Conservation (phyloP, 257 asterid species). For the Solanum bulbocastanum region DNA sequence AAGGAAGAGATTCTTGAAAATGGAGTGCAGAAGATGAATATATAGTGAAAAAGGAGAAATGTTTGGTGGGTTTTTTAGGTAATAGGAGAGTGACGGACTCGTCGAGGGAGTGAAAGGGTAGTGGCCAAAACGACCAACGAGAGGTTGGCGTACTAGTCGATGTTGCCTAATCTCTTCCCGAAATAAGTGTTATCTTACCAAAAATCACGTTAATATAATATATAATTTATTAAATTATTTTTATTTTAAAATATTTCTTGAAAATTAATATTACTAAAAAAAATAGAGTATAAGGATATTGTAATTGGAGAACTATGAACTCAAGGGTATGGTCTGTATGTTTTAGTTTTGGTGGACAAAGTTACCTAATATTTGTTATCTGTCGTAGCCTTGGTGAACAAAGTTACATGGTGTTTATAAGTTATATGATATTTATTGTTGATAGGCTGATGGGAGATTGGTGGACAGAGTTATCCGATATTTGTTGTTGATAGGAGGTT, state of each 20-base stretch:
- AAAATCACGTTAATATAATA: no score
- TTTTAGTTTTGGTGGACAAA: no score
- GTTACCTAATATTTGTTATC: no score
- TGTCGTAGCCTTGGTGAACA: no score
- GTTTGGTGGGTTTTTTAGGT: not conserved
- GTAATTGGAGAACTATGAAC: no score
- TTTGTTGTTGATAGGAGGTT: not conserved
- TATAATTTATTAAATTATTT: no score
- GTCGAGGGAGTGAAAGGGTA: conserved; percentile 50
- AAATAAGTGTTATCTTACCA: no score
- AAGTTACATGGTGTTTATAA: no score
- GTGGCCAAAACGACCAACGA: conserved; percentile 21
- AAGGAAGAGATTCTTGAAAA: not conserved
- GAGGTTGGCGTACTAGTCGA: conserved; percentile 15
- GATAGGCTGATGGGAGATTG: no score
- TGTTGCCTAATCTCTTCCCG: not conserved
- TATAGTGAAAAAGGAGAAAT: not conserved
- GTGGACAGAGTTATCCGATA: no score
- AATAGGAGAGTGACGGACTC: conserved; percentile 42
- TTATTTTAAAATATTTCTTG: not conserved
- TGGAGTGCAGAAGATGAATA: not conserved
- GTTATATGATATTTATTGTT: no score
- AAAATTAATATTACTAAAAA: no score
- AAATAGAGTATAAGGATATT: not conserved
- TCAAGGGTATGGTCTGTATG: not conserved